These are phyloP conservation scores for Salix dunnii DNA, from an alignment of 345 rosid genomes.

Conservation along the genomic window DNA sequence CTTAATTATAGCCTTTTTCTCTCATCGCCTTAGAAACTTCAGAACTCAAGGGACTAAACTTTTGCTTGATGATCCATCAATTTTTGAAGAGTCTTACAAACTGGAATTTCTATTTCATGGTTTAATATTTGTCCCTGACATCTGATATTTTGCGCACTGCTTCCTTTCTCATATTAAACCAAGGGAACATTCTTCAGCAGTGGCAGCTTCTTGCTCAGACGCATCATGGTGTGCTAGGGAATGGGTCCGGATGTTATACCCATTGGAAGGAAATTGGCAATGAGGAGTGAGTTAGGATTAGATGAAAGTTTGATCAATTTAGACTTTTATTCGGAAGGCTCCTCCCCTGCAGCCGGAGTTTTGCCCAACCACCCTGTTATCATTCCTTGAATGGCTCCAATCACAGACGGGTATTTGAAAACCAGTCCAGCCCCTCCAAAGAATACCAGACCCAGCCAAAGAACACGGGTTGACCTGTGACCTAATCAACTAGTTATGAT, in stretches of 20 bases:
- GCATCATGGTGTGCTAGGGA: neutral
- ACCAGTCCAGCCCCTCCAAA: neutral
- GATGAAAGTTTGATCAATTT: neutral
- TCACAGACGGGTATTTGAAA: neutral
- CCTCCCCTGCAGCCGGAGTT: constrained; percentile 10
- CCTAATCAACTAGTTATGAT: too few species aligned
- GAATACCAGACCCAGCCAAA: constrained; percentile 1
- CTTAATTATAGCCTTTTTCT: neutral
- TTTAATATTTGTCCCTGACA: neutral
- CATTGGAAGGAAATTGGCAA: neutral
- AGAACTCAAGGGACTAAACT: neutral
- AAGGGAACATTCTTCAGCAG: neutral
- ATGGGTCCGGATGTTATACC: constrained; percentile 1
- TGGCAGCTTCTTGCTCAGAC: constrained; percentile 6
- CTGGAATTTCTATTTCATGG: neutral
- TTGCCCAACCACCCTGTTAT: neutral
- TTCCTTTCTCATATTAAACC: constrained; percentile 1
- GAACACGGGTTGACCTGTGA: too few species aligned
- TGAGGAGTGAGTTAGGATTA: neutral
- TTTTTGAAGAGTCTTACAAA: neutral
- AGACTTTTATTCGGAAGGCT: neutral
- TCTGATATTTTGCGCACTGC: neutral
- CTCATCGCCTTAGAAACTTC: neutral
- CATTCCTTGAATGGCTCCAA: constrained; percentile 9
- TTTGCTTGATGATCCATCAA: neutral